Conservation (phyloP, 2,329 filamentous ascomycete species). For the Penicillium sp. region DNA sequence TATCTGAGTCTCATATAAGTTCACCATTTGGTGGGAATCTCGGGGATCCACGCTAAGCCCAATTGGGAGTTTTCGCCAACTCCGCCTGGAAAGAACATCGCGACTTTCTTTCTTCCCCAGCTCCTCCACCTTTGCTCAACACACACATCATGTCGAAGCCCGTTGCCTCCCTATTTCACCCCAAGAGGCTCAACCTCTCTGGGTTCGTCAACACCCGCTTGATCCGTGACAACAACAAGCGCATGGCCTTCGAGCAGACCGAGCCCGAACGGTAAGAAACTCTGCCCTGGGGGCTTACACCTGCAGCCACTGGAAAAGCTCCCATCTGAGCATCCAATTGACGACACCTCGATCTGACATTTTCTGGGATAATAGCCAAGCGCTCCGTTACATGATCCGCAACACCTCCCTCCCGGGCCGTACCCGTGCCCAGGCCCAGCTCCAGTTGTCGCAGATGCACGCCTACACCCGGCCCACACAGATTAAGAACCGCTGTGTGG, state of each 20-base stretch:
- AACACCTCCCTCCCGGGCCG: conserved; percentile 83
- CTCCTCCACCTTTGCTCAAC: conserved; percentile 2
- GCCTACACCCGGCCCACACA: conserved; percentile 91
- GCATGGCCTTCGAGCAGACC: conserved; percentile 82
- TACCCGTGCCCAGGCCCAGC: conserved; percentile 85
- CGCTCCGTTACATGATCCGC: conserved; percentile 85
- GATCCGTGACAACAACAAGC: conserved; percentile 95
- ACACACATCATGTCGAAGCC: conserved; percentile 17
- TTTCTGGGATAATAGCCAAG: conserved; percentile 65
- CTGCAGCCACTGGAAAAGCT: not conserved
- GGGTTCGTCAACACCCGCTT: conserved; percentile 83
- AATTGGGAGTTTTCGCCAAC: conserved; percentile 28
- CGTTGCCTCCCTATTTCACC: conserved; percentile 72
- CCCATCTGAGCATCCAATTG: not conserved
- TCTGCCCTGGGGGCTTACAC: not conserved
- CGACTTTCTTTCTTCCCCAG: conserved; percentile 13
- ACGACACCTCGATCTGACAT: not conserved
- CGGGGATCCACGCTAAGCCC: conserved; percentile 23
- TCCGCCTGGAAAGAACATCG: conserved; percentile 16
- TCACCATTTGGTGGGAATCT: not conserved
- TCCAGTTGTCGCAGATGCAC: conserved; percentile 94
- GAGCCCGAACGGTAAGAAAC: conserved; percentile 78
- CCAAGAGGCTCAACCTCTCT: conserved; percentile 86
- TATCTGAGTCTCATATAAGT: not conserved
- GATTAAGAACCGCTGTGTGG: conserved; percentile 89